Percentiles rank a stretch among this genome's conserved stretches.
phyloP scores from a whole-genome alignment of 352 stramenopile species.

The Phytopythium boreale region DNA sequence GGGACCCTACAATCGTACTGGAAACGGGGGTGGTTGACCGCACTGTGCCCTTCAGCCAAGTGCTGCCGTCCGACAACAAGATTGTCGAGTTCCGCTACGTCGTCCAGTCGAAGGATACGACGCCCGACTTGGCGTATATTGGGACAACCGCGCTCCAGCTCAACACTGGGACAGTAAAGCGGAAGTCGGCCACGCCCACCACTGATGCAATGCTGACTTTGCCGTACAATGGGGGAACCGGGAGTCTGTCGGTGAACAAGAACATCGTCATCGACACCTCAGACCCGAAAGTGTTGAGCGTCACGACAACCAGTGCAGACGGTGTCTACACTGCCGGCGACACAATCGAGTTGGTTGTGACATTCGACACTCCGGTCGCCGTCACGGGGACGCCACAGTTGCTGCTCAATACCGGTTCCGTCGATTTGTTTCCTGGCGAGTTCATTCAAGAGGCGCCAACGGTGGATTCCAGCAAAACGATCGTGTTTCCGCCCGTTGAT shows the following conservation, averaged over 20 bases:
- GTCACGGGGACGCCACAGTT: slow-evolving; percentile 48
- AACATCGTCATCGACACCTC: slow-evolving; percentile 76
- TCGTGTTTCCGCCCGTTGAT: slow-evolving; percentile 50
- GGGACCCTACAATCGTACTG: slow-evolving; percentile 56
- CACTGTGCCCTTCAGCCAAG: slow-evolving; percentile 50
- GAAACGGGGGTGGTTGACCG: slow-evolving; percentile 63
- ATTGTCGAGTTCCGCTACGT: slow-evolving; percentile 72
- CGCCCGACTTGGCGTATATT: slow-evolving; percentile 63
- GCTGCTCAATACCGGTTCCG: slow-evolving; percentile 39
- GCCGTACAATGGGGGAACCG: slow-evolving; percentile 46
- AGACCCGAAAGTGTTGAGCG: slow-evolving; percentile 36
- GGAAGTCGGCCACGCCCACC: slow-evolving; percentile 41
- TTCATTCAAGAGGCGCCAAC: slow-evolving; percentile 42
- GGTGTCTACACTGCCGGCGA: slow-evolving; percentile 66
- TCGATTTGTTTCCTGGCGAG: slow-evolving; percentile 52
- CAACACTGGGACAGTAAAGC: slow-evolving; percentile 55
- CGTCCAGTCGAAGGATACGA: slow-evolving; percentile 67
- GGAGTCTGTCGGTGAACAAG: slow-evolving; percentile 63
- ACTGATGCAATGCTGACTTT: slow-evolving; percentile 50
- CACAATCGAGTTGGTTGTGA: slow-evolving; percentile 47
- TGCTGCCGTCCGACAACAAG: slow-evolving; percentile 28
- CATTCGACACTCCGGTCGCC: slow-evolving; percentile 55
- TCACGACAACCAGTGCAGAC: slow-evolving; percentile 28
- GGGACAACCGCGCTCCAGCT: slow-evolving; percentile 44
- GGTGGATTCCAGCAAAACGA: slow-evolving; percentile 19